Base-by-base conservation (phyloP, 106 monocot genomes). In the Cymbidium sinense region DNA sequence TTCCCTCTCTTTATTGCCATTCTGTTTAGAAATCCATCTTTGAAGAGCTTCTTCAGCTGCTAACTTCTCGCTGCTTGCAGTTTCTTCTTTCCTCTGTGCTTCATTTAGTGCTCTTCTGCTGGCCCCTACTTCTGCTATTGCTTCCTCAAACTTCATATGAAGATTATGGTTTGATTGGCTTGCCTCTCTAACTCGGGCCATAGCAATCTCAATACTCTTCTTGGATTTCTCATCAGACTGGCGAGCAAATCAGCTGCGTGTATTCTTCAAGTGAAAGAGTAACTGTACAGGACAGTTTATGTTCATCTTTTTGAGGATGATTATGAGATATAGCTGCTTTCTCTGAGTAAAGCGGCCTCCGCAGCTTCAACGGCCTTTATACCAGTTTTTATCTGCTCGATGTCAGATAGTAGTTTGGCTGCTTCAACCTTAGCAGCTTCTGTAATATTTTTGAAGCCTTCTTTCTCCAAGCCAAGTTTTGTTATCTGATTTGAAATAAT, bases 41-140 rank as follows among this genome's bases (percentile, higher is more conserved):
- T 87, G 77, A 13, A 94, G 83, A 34, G 85, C 83, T 70, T 88
- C 88, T 84, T 94, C 91, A 19, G 82, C 88, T 34, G 70, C 79
- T 21, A 84, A 73, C 51, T 91, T 94, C 43, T 33, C 82, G 69
- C 79, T 77, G 73, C 76, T 91, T 33, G 88, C 87, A 31, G 58
- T 43, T 25, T 86, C 86, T 69, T 85, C 91, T 61, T 85, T 83
- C 58, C 75, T 77, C 33, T 87, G 83, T 15, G 93, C 91, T 64
- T 86, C 88, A 5, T 76, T 73, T 19, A 94, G 76, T 33, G 78
- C 86, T 43, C 84, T 88, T 74, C 79, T 83, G 52, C 93, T 86
- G 55, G 83, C 79, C 79, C 83, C 77, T 5, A 87, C 81, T 55
- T 88, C 91, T 30, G 43, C 30, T 19, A 36, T 85, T 34, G 86